These are phyloP conservation scores for Kregervanrija delftensis DNA, from an alignment of 805 yeast genomes.

Conservation along the genomic window DNA sequence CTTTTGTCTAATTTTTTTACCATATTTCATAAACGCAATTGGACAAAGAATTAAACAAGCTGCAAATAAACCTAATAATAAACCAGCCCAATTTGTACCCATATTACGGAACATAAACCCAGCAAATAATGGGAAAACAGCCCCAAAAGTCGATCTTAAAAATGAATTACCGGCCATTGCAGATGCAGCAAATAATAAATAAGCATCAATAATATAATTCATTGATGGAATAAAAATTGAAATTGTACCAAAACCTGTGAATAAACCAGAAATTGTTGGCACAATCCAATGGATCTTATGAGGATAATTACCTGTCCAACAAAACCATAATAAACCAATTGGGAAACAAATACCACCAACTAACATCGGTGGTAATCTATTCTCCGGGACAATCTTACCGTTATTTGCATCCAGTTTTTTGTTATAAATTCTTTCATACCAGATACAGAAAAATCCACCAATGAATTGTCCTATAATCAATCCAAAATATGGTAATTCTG, in stretches of 20 bases:
- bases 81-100: slow-evolving; percentile 77
- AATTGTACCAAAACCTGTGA: slow-evolving; percentile 63
- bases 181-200: slow-evolving; percentile 67
- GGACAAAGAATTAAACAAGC: slow-evolving; percentile 61
- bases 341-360: slow-evolving; percentile 67
- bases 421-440: slow-evolving; percentile 48
- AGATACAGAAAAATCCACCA: slow-evolving; percentile 49
- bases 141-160: slow-evolving; percentile 62
- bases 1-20: slow-evolving; percentile 45
- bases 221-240: slow-evolving; percentile 62
- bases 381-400: slow-evolving; percentile 68
- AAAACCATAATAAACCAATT: slow-evolving; percentile 76
- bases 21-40: slow-evolving; percentile 52
- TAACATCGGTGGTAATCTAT: slow-evolving; percentile 71
- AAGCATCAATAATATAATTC: slow-evolving; percentile 68
- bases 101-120: slow-evolving; percentile 59
- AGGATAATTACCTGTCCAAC: slow-evolving; percentile 80
- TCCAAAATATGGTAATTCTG: slow-evolving; percentile 74
- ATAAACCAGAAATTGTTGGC: slow-evolving; percentile 61
- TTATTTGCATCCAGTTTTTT: slow-evolving; percentile 42
- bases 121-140: slow-evolving; percentile 50
- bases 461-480: slow-evolving; percentile 61
- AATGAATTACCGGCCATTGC: slow-evolving; percentile 72
- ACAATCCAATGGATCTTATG: slow-evolving; percentile 71
- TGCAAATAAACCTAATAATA: slow-evolving; percentile 58